Percentiles rank a stretch among this genome's conserved stretches.
Conservation (phyloP, 2,329 filamentous ascomycete species). For the Ophiostoma sp. region DNA sequence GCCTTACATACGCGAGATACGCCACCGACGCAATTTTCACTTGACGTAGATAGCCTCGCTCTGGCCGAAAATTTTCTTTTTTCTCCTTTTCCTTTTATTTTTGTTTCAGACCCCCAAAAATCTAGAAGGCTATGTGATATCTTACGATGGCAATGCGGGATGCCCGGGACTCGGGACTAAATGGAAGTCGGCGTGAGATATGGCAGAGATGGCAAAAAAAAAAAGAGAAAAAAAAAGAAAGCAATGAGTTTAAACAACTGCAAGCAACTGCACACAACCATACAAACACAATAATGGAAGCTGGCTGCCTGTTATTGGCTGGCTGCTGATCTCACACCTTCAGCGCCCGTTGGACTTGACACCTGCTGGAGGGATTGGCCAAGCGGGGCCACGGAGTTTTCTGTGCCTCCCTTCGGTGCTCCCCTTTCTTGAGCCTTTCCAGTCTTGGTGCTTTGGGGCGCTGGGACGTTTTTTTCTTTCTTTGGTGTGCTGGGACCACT, state of each 20-base stretch:
- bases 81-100: not conserved
- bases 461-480: not conserved
- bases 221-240: not conserved
- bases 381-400: not conserved
- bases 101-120: not conserved
- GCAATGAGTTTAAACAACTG: not conserved
- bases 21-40: conserved; percentile 4
- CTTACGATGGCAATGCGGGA: not conserved
- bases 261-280: not conserved
- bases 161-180: not conserved
- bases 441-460: not conserved
- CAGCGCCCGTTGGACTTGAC: not conserved
- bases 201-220: not conserved
- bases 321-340: not conserved
- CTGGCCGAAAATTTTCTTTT: not conserved
- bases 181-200: not conserved
- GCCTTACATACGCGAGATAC: not conserved
- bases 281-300: not conserved
- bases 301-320: not conserved
- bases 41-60: not conserved
- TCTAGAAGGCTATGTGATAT: not conserved
- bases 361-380: not conserved
- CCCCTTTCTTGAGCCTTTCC: not conserved
- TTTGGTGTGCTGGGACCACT: not conserved
- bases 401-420: not conserved